These are phyloP conservation scores for Fusarium sp. DNA, from an alignment of 2,329 filamentous ascomycete species.

Conservation along the genomic window DNA sequence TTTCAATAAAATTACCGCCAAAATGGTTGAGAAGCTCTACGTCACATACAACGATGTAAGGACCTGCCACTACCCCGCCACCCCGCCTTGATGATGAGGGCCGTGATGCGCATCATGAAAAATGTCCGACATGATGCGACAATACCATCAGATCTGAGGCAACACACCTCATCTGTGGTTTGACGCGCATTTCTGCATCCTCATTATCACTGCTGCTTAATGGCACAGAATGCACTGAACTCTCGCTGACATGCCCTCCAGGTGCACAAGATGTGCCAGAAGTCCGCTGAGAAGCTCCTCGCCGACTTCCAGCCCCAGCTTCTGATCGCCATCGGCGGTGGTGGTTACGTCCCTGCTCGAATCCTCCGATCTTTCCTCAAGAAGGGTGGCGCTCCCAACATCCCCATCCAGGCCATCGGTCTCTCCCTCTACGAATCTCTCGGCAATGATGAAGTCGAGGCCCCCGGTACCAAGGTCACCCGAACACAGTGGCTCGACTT, in stretches of 20 bases:
- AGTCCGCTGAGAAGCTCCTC: conserved; percentile 83
- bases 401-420: conserved; percentile 98
- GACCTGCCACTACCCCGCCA: conserved; percentile 43
- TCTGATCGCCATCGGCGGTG: conserved; percentile 98
- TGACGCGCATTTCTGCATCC: background rate
- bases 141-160: background rate
- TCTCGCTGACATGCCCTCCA: conserved; percentile 54
- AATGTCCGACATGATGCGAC: conserved; percentile 19
- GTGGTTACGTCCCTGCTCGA: conserved; percentile 95
- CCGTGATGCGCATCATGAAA: conserved; percentile 34
- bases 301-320: conserved; percentile 90
- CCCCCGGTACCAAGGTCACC: conserved; percentile 89
- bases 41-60: conserved; percentile 92
- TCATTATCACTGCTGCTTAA: background rate
- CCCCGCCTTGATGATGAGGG: conserved; percentile 42
- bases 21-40: conserved; percentile 87
- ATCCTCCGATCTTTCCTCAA: conserved; percentile 99
- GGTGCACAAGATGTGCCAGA: conserved; percentile 98
- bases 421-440: conserved; percentile 96
- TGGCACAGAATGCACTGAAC: background rate
- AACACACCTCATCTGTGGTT: background rate
- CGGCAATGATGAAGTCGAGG: conserved; percentile 70
- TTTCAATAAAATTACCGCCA: conserved; percentile 50
- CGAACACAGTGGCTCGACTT: conserved; percentile 99
- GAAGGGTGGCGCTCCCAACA: conserved; percentile 86